phyloP scores from a whole-genome alignment of 352 stramenopile genomes.

The Pythium volutum region DNA sequence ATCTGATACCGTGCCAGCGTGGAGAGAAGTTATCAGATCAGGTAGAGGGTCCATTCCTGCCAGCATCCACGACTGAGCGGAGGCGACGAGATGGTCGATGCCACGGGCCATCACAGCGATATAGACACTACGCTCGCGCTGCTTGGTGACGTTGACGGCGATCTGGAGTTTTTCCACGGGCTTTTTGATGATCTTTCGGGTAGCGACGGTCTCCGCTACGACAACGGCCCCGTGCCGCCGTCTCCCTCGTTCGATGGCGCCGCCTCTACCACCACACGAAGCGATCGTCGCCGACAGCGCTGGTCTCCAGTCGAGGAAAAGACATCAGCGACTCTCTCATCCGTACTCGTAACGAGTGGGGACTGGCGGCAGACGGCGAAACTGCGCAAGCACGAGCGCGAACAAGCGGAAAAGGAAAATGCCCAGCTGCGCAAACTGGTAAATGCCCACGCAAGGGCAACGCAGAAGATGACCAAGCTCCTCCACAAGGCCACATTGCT shows the following conservation, averaged over 20 bases:
- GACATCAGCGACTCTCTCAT: neutral
- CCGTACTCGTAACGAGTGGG: neutral
- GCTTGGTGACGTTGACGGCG: neutral
- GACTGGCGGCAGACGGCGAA: neutral
- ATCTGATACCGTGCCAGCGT: no score
- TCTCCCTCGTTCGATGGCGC: neutral
- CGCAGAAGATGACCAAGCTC: neutral
- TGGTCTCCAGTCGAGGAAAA: neutral
- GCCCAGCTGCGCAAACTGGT: neutral
- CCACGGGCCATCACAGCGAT: no score
- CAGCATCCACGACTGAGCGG: no score
- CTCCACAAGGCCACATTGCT: neutral
- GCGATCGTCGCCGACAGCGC: neutral
- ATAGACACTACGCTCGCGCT: no score
- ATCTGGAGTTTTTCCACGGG: conserved; percentile 2
- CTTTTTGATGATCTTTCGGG: neutral
- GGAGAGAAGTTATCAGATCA: no score
- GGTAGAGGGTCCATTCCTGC: no score
- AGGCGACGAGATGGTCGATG: no score
- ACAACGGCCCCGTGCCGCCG: no score
- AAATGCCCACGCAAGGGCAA: neutral
- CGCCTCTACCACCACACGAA: neutral
- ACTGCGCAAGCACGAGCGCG: neutral
- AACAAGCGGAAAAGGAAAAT: neutral
- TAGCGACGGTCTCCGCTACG: neutral